Evolutionary conservation across 2,329 filamentous ascomycete species (phyloP).

Genomic region (Tolypocladium amazonense): DNA sequence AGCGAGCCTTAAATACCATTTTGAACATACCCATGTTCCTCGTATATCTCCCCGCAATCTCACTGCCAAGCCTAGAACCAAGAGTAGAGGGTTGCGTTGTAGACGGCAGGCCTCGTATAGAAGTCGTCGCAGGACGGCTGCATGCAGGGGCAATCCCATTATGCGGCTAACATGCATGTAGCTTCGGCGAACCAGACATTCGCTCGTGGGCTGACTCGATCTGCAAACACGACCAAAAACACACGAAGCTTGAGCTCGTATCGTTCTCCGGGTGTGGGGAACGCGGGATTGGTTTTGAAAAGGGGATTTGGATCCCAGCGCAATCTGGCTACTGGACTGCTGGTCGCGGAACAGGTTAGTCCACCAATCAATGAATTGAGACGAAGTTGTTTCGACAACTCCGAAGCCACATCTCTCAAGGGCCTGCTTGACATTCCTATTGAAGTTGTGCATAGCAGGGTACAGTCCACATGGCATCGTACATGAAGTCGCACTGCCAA

Average conservation of each 20-base stretch:
- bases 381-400: too few species aligned
- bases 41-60: neutral
- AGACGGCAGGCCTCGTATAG: neutral
- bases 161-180: neutral
- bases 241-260: too few species aligned
- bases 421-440: too few species aligned
- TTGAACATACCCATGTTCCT: neutral
- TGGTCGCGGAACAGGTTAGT: neutral
- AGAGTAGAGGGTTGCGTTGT: neutral
- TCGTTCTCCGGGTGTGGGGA: too few species aligned
- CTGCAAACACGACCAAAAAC: neutral
- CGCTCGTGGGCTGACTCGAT: neutral
- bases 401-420: too few species aligned
- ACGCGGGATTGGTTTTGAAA: too few species aligned
- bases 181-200: neutral
- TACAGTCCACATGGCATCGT: too few species aligned
- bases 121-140: neutral
- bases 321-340: neutral
- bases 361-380: too few species aligned
- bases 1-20: neutral
- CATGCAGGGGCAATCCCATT: neutral
- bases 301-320: too few species aligned
- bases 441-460: too few species aligned
- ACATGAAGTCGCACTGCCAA: too few species aligned
- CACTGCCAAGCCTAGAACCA: neutral